Percentiles rank a stretch among this genome's conserved stretches.
Evolutionary conservation across 768 basidiomycete genomes (phyloP).

Genomic region (Imleria badia): DNA sequence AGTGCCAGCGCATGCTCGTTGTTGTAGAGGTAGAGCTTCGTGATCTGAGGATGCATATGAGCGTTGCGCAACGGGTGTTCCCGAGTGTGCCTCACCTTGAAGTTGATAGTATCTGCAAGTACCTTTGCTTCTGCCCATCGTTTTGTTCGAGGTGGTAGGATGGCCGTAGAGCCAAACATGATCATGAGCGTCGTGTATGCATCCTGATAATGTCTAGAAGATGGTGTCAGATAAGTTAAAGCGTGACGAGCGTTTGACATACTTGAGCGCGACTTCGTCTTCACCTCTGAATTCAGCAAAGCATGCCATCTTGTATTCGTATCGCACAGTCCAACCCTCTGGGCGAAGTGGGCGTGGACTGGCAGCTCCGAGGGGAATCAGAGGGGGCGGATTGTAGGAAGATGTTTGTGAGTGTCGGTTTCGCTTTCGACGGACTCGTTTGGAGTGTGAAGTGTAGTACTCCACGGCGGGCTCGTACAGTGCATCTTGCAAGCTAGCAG

Average conservation of each 20-base stretch:
- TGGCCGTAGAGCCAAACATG: conserved; percentile 87
- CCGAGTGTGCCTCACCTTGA: conserved; percentile 58
- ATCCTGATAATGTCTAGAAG: conserved; percentile 85
- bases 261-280: conserved; percentile 91
- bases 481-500: conserved; percentile 76
- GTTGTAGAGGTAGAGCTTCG: conserved; percentile 89
- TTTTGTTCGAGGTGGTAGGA: conserved; percentile 89
- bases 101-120: conserved; percentile 86
- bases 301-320: conserved; percentile 96
- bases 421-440: conserved; percentile 88
- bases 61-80: background rate
- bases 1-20: conserved; percentile 76
- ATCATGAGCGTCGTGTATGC: conserved; percentile 80
- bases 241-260: conserved; percentile 28
- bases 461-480: conserved; percentile 87
- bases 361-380: conserved; percentile 42
- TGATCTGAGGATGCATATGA: conserved; percentile 51
- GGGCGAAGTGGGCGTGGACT: conserved; percentile 62
- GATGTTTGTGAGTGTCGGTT: conserved; percentile 71
- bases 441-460: conserved; percentile 91
- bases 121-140: conserved; percentile 99
- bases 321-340: conserved; percentile 94
- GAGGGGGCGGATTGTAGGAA: conserved; percentile 45
- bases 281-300: conserved; percentile 96
- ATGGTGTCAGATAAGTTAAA: conserved; percentile 8